A percentile compares a stretch with the other conserved stretches of the same genome.
Evolutionary conservation across 2,329 filamentous ascomycete genomes (phyloP).

Genomic region (Eutypa lata): DNA sequence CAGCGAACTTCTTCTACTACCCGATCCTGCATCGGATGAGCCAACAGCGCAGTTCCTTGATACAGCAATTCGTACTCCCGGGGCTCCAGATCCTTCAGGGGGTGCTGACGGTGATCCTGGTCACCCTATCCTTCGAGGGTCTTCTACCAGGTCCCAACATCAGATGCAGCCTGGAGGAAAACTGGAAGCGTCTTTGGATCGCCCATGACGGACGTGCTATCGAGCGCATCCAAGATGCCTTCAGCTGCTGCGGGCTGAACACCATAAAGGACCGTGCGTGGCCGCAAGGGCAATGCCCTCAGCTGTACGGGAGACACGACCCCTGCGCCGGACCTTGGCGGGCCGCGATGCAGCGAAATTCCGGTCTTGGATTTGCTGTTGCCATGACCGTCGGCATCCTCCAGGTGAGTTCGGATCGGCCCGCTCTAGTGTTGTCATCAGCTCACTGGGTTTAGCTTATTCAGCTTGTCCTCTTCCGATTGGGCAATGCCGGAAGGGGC

Average conservation of each 20-base stretch:
- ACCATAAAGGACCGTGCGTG: conserved; percentile 57
- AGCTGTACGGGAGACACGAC: conserved; percentile 40
- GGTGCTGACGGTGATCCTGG: conserved; percentile 40
- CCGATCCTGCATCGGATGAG: conserved; percentile 11
- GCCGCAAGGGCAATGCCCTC: conserved; percentile 45
- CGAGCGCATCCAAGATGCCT: conserved; percentile 59
- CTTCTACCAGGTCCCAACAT: conserved; percentile 29
- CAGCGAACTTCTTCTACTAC: conserved; percentile 22
- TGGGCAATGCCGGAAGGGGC: conserved; percentile 5
- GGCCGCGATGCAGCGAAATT: conserved; percentile 48
- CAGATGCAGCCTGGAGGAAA: conserved; percentile 52
- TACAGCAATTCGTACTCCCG: conserved; percentile 25
- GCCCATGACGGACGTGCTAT: conserved; percentile 49
- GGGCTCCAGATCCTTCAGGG: conserved; percentile 40
- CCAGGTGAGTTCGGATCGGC: conserved; percentile 42
- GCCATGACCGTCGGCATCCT: conserved; percentile 51
- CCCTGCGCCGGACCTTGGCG: conserved; percentile 57
- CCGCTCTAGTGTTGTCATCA: neutral
- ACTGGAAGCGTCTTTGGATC: conserved; percentile 54
- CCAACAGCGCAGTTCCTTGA: neutral
- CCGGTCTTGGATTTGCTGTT: conserved; percentile 54
- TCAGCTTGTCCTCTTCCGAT: conserved; percentile 23
- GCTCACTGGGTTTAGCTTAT: conserved; percentile 24
- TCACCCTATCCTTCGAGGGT: conserved; percentile 36
- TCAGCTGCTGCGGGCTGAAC: conserved; percentile 65